Percentiles rank a stretch among this genome's conserved stretches.
phyloP scores from a whole-genome alignment of 2,329 filamentous ascomycete genomes.

The Phialocephala sp. region DNA sequence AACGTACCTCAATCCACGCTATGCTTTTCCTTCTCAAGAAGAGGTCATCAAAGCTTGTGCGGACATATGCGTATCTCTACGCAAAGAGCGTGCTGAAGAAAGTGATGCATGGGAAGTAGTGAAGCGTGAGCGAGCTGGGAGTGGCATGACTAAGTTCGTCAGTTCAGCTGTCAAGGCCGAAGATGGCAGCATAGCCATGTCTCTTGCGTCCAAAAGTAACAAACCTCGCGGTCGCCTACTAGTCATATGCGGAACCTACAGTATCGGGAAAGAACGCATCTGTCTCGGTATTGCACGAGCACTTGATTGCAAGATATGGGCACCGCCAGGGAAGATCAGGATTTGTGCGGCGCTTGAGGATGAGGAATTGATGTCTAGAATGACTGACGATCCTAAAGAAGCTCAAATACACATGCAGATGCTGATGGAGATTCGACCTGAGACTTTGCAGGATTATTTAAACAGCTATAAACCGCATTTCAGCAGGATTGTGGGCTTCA shows the following conservation, averaged over 20 bases:
- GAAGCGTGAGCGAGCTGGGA: conserved; percentile 58
- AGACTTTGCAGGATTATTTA: conserved; percentile 90
- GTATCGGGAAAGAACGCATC: conserved; percentile 96
- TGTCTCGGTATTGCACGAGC: conserved; percentile 91
- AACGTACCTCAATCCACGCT: conserved; percentile 94
- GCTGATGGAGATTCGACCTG: conserved; percentile 89
- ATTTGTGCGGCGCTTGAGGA: conserved; percentile 88
- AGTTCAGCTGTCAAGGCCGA: conserved; percentile 43
- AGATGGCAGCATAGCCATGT: conserved; percentile 37
- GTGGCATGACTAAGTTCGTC: conserved; percentile 68
- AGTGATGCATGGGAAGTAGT: conserved; percentile 61
- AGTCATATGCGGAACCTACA: conserved; percentile 95
- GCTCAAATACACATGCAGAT: conserved; percentile 99
- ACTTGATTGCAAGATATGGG: conserved; percentile 87
- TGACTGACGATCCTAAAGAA: conserved; percentile 80
- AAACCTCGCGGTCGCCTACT: conserved; percentile 71
- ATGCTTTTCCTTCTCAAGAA: conserved; percentile 88
- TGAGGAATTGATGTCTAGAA: conserved; percentile 74
- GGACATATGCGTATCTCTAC: conserved; percentile 81
- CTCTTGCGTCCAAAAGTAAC: conserved; percentile 26
- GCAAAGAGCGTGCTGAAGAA: conserved; percentile 66
- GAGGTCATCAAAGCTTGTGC: conserved; percentile 88
- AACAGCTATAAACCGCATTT: conserved; percentile 81
- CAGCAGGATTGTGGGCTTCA: conserved; percentile 84
- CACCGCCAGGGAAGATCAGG: conserved; percentile 79